Base-by-base conservation (phyloP, 2,329 filamentous ascomycete species). In the Aspergillus sp. region DNA sequence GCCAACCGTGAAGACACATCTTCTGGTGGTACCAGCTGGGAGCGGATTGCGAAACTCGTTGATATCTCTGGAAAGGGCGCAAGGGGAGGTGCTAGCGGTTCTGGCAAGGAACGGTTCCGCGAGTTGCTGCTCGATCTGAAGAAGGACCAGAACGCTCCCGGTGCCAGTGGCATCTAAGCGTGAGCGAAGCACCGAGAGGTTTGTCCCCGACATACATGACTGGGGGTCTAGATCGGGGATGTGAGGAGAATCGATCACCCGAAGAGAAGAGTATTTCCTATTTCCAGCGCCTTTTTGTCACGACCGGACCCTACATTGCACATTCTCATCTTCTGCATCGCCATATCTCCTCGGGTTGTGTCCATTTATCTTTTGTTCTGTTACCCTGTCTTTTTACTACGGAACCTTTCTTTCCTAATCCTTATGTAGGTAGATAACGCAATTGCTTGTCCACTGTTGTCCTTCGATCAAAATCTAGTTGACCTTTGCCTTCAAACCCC, bases 21-120 rank as follows among this genome's bases (percentile, higher is more conserved):
- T 20, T 90, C 90, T 10, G 94, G 94, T 47, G 94, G 94, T 57
- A 99, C 94, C 4, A 96, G 90, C 81, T 99, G 94, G 94, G 94
- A 99, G 78, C 88, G 94, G 62, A 97, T 99, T 68, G 88, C 92
- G 20, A 99, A 97, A 79, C 75, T 99, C 63, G 92, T 97, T n/a
- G 94, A 99, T 74, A 76, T 99, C 60, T 97, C 91, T 66, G 94
- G 94, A 57, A 99, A 97, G 78, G 91, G 93, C 13, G 78, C 84
- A 54, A 89, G 87, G 74, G 92, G 93, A 53, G 93, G 92, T 67
- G 91, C 89, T 41, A 86, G 86, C 56, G 93, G 92, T 43, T 95
- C 89, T 56, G 92, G 93, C 65, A 99, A 99, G 82, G 91, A 95
- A 73, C 89, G 91, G 59, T 97, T 99, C 82, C 87, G 94, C 61